Conservation (phyloP, 371 early-diverging fungal species). For the Syncephalastrum monosporum region DNA sequence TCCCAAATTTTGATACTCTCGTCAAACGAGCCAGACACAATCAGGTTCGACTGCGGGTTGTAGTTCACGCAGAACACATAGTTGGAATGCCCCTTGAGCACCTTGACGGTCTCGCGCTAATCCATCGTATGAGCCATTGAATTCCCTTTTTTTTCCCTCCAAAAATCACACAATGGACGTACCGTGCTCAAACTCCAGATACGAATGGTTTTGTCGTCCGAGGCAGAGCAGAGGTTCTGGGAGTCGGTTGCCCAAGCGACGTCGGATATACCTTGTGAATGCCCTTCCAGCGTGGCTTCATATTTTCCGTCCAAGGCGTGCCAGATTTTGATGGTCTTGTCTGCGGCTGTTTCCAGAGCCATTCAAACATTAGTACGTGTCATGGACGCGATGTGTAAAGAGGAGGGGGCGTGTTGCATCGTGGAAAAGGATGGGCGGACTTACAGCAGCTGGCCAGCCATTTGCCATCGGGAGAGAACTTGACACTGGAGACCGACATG, state of each 20-base stretch:
- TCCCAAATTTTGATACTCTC: constrained; percentile 97
- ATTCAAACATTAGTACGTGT: not conserved
- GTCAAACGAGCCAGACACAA: constrained; percentile 98
- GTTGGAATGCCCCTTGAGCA: constrained; percentile 89
- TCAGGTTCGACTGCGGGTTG: constrained; percentile 88
- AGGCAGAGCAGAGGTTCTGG: constrained; percentile 82
- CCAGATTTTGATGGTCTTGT: constrained; percentile 94
- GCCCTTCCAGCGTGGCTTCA: constrained; percentile 87
- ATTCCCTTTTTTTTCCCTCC: not conserved
- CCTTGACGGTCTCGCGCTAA: constrained; percentile 73
- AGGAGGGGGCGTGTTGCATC: too few relatives aligned
- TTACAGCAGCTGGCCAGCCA: constrained; percentile 94
- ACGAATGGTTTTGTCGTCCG: constrained; percentile 93
- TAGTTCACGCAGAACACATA: constrained; percentile 98
- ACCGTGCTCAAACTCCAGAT: constrained; percentile 85
- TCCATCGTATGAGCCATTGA: not conserved
- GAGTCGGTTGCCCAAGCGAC: constrained; percentile 96
- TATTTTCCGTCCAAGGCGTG: constrained; percentile 85
- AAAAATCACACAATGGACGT: constrained; percentile 14
- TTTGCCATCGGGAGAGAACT: constrained; percentile 97
- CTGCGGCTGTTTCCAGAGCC: constrained; percentile 56
- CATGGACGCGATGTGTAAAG: not conserved
- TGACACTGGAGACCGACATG: constrained; percentile 93
- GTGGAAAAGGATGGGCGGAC: constrained; percentile 13
- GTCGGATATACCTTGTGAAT: constrained; percentile 94